phyloP scores from a whole-genome alignment of 768 basidiomycete species.

The Naganishia randhawae region DNA sequence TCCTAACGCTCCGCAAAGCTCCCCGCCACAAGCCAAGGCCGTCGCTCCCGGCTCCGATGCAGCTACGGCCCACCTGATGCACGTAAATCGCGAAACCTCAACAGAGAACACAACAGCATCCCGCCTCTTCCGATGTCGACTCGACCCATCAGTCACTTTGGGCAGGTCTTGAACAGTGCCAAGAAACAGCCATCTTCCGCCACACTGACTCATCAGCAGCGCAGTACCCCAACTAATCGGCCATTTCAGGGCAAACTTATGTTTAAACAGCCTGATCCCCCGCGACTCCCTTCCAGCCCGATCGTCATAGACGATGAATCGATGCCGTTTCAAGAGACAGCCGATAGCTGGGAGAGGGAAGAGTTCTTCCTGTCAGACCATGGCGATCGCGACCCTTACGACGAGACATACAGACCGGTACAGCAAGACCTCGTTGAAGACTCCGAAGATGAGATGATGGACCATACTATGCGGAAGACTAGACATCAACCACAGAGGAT shows the following conservation, averaged over 20 bases:
- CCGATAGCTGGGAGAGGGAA: constrained; percentile 4
- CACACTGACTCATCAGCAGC: background rate
- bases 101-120: too few relatives aligned
- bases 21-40: too few relatives aligned
- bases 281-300: background rate
- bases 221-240: background rate
- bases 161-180: constrained; percentile 1
- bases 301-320: constrained; percentile 13
- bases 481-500: constrained; percentile 9
- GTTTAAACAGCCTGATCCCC: background rate
- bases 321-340: background rate
- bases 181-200: background rate
- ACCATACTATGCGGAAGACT: background rate
- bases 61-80: too few relatives aligned
- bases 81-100: too few relatives aligned
- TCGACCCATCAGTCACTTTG: constrained; percentile 7
- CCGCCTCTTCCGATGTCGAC: background rate
- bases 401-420: constrained; percentile 7
- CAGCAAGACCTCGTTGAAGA: constrained; percentile 1
- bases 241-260: background rate
- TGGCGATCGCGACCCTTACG: background rate
- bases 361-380: background rate
- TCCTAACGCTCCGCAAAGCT: too few relatives aligned
- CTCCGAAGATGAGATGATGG: constrained; percentile 3
- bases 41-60: too few relatives aligned